Evolutionary conservation across 78 protist species (phyloP), one percentile per base, ranked within the genome.

Genomic region (Bodo saltans): DNA sequence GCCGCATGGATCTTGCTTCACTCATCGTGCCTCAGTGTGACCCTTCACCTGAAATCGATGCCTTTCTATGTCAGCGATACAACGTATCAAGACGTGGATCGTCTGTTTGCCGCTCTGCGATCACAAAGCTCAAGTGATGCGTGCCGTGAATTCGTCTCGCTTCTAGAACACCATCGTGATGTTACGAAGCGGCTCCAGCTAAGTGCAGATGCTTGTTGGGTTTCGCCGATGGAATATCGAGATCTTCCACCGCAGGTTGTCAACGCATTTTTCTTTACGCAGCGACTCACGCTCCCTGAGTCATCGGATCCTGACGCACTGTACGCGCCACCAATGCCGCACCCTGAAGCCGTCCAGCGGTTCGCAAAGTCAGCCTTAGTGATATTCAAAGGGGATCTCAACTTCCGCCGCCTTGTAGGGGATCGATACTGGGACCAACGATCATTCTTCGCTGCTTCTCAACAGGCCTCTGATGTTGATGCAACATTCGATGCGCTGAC

Each of bases 21-120:
- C 60, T n/a, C n/a, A n/a, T n/a, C n/a, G n/a, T n/a, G n/a, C n/a
- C 60, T 47, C 60, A 8, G 60, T 17, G 60, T 47, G n/a, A 17
- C 17, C n/a, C 60, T 76, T 27, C 81, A 76, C 69, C 8, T 47
- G 41, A 76, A 76, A 27, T 28, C 12, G 8, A 4, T 76, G 81
- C 81, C 81, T 25, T 76, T 42, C 81, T 76, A 42, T 38, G 81
- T 76, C 42, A 30, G 42, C 40, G 81, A 76, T 38, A 40, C 60
- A 25, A 30, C n/a, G 67, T 2, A 3, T 38, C 29, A 21, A 27
- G 81, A 76, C 69, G 69, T 76, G 34, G 8, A 3, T 3, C 60
- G 17, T 47, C 60, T 47, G 8, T 17, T 47, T 17, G 60, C 8
- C n/a, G 60, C 60, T 8, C 60, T 47, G 60, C n/a, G n/a, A n/a